phyloP scores from a whole-genome alignment of 2,329 filamentous ascomycete genomes.

The Harringtonia lauricola region DNA sequence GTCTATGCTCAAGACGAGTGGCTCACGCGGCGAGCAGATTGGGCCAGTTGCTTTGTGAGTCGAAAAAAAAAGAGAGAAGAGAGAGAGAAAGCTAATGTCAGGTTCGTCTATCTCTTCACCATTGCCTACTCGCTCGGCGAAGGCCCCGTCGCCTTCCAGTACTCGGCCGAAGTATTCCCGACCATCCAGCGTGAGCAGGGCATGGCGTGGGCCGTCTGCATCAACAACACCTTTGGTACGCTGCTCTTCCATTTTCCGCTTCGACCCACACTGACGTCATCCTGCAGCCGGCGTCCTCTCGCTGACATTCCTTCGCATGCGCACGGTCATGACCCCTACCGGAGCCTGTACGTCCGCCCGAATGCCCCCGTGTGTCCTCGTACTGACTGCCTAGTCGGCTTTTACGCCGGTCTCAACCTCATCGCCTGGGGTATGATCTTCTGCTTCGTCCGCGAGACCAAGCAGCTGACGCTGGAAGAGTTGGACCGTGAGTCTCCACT shows the following conservation, averaged over 20 bases:
- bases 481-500: constrained; percentile 48
- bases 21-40: background rate
- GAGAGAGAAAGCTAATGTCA: too few relatives aligned
- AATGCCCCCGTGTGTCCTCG: background rate
- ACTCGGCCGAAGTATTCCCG: constrained; percentile 60
- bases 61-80: too few relatives aligned
- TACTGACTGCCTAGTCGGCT: constrained; percentile 20
- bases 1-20: background rate
- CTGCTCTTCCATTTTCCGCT: background rate
- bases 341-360: constrained; percentile 24
- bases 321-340: constrained; percentile 20
- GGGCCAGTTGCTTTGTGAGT: background rate
- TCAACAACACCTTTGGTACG: constrained; percentile 6
- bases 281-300: constrained; percentile 45
- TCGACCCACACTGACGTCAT: constrained; percentile 6
- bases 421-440: constrained; percentile 47
- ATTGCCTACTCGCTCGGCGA: constrained; percentile 29
- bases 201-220: constrained; percentile 27
- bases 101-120: constrained; percentile 11
- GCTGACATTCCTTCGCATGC: constrained; percentile 52
- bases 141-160: constrained; percentile 58
- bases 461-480: constrained; percentile 45
- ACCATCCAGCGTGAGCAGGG: constrained; percentile 61
- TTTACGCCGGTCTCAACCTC: constrained; percentile 47
- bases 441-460: constrained; percentile 47